A percentile compares a stretch with the other conserved stretches of the same genome.
phyloP scores from a whole-genome alignment of 306 rosid genomes.

The Styphnolobium japonicum region DNA sequence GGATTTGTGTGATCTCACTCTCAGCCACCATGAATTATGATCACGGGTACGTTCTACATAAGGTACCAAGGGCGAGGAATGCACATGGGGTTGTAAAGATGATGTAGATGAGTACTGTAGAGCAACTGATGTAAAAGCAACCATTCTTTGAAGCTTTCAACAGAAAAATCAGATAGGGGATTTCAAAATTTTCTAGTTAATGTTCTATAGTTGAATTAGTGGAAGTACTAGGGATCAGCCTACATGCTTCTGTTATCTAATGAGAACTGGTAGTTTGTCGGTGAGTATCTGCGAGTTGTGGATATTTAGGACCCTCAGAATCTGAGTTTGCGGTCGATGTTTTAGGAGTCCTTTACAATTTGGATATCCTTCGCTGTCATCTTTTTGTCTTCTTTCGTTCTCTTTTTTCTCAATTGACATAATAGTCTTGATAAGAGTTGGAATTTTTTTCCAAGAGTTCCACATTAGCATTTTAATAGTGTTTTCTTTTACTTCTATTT shows the following conservation, averaged over 20 bases:
- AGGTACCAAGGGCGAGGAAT: slow-evolving; percentile 34
- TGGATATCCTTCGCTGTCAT: slow-evolving; percentile 48
- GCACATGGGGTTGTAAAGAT: slow-evolving; percentile 41
- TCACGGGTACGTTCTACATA: slow-evolving; percentile 44
- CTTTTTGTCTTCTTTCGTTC: neutral
- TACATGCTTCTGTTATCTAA: neutral
- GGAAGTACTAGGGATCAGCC: slow-evolving; percentile 18
- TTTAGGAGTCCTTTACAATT: neutral
- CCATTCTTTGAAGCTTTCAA: slow-evolving; percentile 42
- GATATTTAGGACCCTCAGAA: slow-evolving; percentile 56
- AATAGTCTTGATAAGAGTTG: no score
- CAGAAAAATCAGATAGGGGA: slow-evolving; percentile 20
- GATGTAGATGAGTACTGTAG: slow-evolving; percentile 50
- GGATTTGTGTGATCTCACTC: slow-evolving; percentile 39
- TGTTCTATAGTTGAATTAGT: slow-evolving; percentile 14
- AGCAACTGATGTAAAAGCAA: slow-evolving; percentile 55
- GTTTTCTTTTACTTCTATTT: no score
- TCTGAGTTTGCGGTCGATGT: slow-evolving; percentile 73
- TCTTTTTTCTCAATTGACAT: neutral
- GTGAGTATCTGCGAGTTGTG: slow-evolving; percentile 8
- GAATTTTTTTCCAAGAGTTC: no score
- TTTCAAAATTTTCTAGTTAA: neutral
- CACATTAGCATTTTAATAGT: neutral
- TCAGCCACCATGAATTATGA: slow-evolving; percentile 37
- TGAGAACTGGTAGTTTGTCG: slow-evolving; percentile 8